Base-by-base conservation (phyloP, 2,329 filamentous ascomycete species). In the Saccharata proteae region DNA sequence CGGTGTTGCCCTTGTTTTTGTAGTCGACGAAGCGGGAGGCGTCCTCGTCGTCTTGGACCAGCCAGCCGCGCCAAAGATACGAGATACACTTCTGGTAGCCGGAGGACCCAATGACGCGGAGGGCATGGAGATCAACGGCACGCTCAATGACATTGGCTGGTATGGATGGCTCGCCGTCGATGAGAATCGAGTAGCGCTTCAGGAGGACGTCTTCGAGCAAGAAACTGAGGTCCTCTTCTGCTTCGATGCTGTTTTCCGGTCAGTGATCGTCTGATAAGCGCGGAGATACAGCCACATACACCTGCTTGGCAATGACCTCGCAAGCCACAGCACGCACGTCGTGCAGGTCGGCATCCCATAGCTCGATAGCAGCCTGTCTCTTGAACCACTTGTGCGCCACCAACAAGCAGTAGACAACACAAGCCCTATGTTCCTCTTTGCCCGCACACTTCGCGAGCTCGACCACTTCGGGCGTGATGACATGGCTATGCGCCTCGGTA, bases 41-140 rank as follows among this genome's bases (percentile, higher is more conserved):
- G 44, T 96, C 86, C 29, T 86, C 69, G 45, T 94, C 85, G 43
- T 94, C 84, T 53, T 98, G 90, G n/a, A 93, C 77, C 6, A 96
- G 65, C 90, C 90, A 98, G 14, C 90, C 90, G 39, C 76, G 74
- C 90, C 90, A 98, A 6, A 98, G 74, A 49, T 92, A 84, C 39
- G 69, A 74, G 47, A 96, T 84, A 51, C 88, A 96, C 59, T 92
- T 93, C 46, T 96, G 90, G 54, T 96, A 98, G 16, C 90, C 88
- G 0, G 83, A 85, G 1, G 81, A 88, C 3, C 84, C 84, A 39
- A 96, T 96, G 28, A 98, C 76, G 10, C 72, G 69, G 26, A 96
- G 65, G 1, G 88, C 84, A 52, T 98, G 90, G 16, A 96, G 61
- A 47, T 98, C 90, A 20, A 96, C 85, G 0, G 90, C 83, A 47